Evolutionary conservation across 345 rosid genomes (phyloP), one percentile per base, ranked within the genome.

Genomic region (Iberis pinnata): DNA sequence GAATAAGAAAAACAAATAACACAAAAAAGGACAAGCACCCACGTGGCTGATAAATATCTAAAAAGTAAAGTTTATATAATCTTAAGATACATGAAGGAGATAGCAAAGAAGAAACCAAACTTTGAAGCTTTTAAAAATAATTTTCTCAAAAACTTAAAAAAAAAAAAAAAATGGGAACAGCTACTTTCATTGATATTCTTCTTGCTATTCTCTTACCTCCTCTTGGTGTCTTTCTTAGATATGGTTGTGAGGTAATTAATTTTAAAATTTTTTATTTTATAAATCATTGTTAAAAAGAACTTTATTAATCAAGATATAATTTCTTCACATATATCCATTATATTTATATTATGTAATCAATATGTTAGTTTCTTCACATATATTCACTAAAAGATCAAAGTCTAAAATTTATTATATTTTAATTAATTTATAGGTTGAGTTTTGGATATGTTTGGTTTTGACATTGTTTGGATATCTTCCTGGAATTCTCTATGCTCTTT

Each of bases 201-300:
- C 50, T 88, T 57, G 95, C 96, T 4, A 73, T 88, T 71, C 32
- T 88, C 67, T 73, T 88, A 81, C 96, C 96, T 29, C 96, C 96
- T 56, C 90, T 88, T 0, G 96, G 95, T 8, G 96, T 88, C 70
- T 88, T 82, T 69, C 84, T 85, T 78, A 88, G 76, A 69, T 85
- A 2, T 48, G 90, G 86, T 12, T 88, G 95, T 74, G 12, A 67
- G 75, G 96, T 84, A 43, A 20, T 11, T 25, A 6, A 26, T 35
- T 49, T 12, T 8, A 22, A 22, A 22, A 4, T n/a, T 39, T 43
- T 6, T 58, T 31, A 8, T 11, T 14, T 9, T 38, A 13, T 15
- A 46, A 14, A 29, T n/a, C 40, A 5, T 2, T 11, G 9, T 11
- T 12, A 3, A 36, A 12, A 19, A 7, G 15, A 18, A 15, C 12